These are phyloP conservation scores for Ustulina deusta DNA, from an alignment of 2,329 filamentous ascomycete species.

Conservation along the genomic window DNA sequence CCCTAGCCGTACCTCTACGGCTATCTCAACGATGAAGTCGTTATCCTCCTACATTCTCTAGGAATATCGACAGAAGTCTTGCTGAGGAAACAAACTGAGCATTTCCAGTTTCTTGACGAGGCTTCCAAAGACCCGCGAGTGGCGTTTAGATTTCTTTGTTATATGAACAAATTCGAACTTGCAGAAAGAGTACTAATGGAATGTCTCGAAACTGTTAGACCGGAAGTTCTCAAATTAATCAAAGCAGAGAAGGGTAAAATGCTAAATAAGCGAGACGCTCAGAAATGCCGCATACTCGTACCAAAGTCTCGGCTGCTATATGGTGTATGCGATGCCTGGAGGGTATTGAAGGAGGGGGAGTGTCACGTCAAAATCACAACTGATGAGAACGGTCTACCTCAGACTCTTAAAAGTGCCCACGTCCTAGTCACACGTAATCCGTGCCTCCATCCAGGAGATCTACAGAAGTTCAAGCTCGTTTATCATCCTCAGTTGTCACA, in stretches of 20 bases:
- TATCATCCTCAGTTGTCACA: conserved; percentile 21
- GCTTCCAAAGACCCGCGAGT: conserved; percentile 18
- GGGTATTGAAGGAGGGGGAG: conserved; percentile 24
- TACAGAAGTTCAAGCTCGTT: conserved; percentile 27
- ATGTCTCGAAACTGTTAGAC: conserved; percentile 19
- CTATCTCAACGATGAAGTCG: conserved; percentile 27
- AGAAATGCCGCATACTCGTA: conserved; percentile 26
- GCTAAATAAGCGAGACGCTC: conserved; percentile 19
- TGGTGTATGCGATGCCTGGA: conserved; percentile 30
- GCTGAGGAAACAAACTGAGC: conserved; percentile 18
- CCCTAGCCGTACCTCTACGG: conserved; percentile 23
- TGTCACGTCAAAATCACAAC: conserved; percentile 30
- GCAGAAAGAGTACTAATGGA: conserved; percentile 28
- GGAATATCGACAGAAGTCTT: conserved; percentile 25
- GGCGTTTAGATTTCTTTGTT: conserved; percentile 29
- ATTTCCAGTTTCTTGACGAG: conserved; percentile 16
- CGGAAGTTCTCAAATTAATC: conserved; percentile 20
- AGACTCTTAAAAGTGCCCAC: conserved; percentile 22
- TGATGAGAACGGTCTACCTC: conserved; percentile 27
- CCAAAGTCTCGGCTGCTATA: conserved; percentile 25
- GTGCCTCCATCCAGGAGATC: conserved; percentile 30
- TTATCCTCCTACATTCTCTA: conserved; percentile 18
- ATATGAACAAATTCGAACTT: conserved; percentile 21
- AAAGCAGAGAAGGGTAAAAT: conserved; percentile 24
- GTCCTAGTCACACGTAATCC: conserved; percentile 30